phyloP scores from a whole-genome alignment of 352 stramenopile genomes.

The Phytopythium kandeliae region DNA sequence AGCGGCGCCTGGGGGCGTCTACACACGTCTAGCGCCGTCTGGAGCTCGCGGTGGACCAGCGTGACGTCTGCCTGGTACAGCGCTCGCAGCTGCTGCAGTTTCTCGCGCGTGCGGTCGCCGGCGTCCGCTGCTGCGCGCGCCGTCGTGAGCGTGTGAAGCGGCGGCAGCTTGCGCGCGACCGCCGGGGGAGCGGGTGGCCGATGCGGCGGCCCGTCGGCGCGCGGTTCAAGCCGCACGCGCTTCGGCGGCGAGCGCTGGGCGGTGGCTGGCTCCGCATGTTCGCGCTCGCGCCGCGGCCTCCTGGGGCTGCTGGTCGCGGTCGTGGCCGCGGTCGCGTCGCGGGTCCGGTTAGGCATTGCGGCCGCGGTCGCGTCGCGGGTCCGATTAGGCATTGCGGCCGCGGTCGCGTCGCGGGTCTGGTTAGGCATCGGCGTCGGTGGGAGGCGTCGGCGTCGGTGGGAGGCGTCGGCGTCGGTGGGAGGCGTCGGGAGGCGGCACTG shows the following conservation, averaged over 20 bases:
- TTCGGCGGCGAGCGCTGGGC: not conserved
- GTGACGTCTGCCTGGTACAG: slow-evolving; percentile 21
- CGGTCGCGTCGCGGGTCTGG: not conserved
- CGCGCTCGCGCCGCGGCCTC: not conserved
- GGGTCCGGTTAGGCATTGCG: not conserved
- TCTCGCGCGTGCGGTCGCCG: slow-evolving; percentile 7
- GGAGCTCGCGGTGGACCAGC: slow-evolving; percentile 28
- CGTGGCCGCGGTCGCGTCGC: not conserved
- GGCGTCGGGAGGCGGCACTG: no score
- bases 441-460: not conserved
- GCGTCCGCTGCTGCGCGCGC: not conserved
- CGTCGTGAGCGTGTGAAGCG: slow-evolving; percentile 6
- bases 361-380: not conserved
- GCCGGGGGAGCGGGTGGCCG: not conserved
- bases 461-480: not conserved
- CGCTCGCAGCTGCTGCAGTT: slow-evolving; percentile 18
- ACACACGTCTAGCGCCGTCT: slow-evolving; percentile 20
- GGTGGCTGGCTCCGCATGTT: not conserved
- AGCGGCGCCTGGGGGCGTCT: slow-evolving; percentile 11
- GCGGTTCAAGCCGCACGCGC: not conserved
- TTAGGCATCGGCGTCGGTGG: not conserved
- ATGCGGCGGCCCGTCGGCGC: no score
- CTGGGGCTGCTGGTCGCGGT: not conserved
- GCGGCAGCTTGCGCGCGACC: slow-evolving; percentile 9
- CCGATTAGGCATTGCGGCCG: not conserved